Conservation (phyloP, 1,284 basidiomycete species). For the Coniophora puteana region DNA sequence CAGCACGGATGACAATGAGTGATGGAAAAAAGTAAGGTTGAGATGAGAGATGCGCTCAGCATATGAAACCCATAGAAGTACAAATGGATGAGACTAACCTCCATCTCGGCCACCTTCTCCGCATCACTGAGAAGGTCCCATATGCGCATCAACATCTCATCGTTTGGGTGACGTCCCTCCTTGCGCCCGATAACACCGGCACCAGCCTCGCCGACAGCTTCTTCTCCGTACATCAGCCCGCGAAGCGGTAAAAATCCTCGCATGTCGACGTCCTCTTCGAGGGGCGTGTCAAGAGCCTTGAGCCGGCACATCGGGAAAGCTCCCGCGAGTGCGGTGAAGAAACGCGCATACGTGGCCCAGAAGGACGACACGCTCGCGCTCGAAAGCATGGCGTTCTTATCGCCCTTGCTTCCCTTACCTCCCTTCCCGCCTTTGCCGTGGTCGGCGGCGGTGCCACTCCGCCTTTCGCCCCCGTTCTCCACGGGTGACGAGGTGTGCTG, state of each 20-base stretch:
- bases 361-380: constrained; percentile 46
- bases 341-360: constrained; percentile 73
- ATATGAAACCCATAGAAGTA: no score
- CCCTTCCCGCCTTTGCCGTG: constrained; percentile 17
- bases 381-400: not conserved
- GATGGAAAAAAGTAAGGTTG: no score
- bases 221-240: constrained; percentile 40
- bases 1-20: no score
- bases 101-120: constrained; percentile 51
- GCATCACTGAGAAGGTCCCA: constrained; percentile 82
- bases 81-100: no score
- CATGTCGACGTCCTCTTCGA: constrained; percentile 93
- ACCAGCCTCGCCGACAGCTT: constrained; percentile 10
- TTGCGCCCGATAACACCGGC: constrained; percentile 14
- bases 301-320: constrained; percentile 72
- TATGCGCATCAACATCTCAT: constrained; percentile 93
- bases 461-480: no score
- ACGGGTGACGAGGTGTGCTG: constrained; percentile 41
- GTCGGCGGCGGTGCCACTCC: constrained; percentile 13
- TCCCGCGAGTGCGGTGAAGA: constrained; percentile 58
- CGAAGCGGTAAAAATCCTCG: constrained; percentile 84
- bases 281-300: constrained; percentile 57
- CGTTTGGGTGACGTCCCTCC: constrained; percentile 73
- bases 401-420: no score
- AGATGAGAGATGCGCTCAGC: constrained; percentile 2